Evolutionary conservation across 306 rosid genomes (phyloP), one percentile per base, ranked within the genome.

Genomic region (Sophora flavescens): DNA sequence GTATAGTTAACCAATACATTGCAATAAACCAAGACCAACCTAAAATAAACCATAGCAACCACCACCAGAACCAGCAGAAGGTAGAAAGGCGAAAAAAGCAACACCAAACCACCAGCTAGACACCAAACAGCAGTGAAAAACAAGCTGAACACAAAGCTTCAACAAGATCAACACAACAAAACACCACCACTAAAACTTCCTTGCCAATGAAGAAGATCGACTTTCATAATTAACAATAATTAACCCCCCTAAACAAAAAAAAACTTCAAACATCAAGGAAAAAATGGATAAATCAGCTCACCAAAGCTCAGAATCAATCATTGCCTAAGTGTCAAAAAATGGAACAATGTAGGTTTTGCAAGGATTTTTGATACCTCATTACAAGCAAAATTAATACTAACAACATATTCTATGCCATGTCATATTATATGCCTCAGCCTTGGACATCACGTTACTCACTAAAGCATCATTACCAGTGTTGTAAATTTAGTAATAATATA

Each of bases 381-480:
- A 8, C 8, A 60, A 44, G 52, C 44, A 75, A 59, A 59, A 32
- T 26, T 11, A 28, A 59, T 22, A 57, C 35, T 36, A 56, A 8
- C 22, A 39, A 30, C 50, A n/a, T 15, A 15, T 53, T 48, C 45
- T 30, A 18, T 22, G 26, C 22, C 15, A n/a, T 28, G 48, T 14
- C 57, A 81, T 17, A 22, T 38, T 12, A 58, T 32, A 36, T 51
- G 56, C 62, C 28, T 53, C 61, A 15, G 22, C 48, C 32, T 50
- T 53, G 17, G 6, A n/a, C 41, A 79, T 30, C 45, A 63, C 26
- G 11, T 48, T 52, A 28, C 77, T 61, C 42, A 52, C 44, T 39
- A 4, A 12, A 51, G 50, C 59, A 39, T 14, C 42, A 64, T 16
- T 41, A 41, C n/a, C 30, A 22, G 4, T 44, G 13, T 30, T 57